Conservation (phyloP, 805 yeast species). For the Sungouiella blattae region DNA sequence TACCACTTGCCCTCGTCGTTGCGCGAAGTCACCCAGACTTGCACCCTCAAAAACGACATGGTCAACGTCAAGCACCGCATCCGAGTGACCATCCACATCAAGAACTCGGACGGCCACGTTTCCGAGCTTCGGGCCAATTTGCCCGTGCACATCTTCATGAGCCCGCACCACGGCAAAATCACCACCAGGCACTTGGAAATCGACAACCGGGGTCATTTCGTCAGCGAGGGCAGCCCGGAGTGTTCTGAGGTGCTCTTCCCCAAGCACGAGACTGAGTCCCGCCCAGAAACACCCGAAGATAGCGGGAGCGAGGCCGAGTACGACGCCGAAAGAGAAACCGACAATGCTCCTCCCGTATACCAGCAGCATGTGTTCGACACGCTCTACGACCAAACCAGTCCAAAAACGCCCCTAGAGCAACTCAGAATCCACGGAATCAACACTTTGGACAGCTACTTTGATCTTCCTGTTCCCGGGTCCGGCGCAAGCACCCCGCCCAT, state of each 20-base stretch:
- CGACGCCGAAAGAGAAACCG: slow-evolving; percentile 22
- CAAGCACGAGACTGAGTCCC: slow-evolving; percentile 17
- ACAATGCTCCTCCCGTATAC: slow-evolving; percentile 43
- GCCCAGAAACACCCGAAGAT: slow-evolving; percentile 2
- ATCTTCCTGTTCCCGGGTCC: slow-evolving; percentile 18
- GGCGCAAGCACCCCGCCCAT: slow-evolving; percentile 14
- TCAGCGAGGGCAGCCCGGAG: slow-evolving; percentile 12
- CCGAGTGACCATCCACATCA: slow-evolving; percentile 40
- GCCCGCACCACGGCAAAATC: slow-evolving; percentile 37
- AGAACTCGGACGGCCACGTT: slow-evolving; percentile 47
- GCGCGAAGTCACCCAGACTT: slow-evolving; percentile 41
- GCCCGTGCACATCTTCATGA: slow-evolving; percentile 43
- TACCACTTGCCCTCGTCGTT: slow-evolving; percentile 40
- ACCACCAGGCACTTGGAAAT: slow-evolving; percentile 31
- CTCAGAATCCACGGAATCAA: slow-evolving; percentile 17
- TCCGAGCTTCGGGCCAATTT: slow-evolving; percentile 52
- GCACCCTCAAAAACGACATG: slow-evolving; percentile 37
- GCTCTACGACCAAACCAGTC: slow-evolving; percentile 32
- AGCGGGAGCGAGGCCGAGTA: slow-evolving; percentile 15
- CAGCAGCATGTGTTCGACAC: slow-evolving; percentile 36
- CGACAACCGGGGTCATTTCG: slow-evolving; percentile 26
- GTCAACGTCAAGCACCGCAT: slow-evolving; percentile 45
- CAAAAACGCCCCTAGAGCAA: slow-evolving; percentile 37
- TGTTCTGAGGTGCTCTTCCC: slow-evolving; percentile 28
- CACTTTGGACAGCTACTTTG: slow-evolving; percentile 30